A percentile compares a stretch with the other conserved stretches of the same genome.
Conservation (phyloP, 495 filamentous ascomycete species). For the Neurospora intermedia region DNA sequence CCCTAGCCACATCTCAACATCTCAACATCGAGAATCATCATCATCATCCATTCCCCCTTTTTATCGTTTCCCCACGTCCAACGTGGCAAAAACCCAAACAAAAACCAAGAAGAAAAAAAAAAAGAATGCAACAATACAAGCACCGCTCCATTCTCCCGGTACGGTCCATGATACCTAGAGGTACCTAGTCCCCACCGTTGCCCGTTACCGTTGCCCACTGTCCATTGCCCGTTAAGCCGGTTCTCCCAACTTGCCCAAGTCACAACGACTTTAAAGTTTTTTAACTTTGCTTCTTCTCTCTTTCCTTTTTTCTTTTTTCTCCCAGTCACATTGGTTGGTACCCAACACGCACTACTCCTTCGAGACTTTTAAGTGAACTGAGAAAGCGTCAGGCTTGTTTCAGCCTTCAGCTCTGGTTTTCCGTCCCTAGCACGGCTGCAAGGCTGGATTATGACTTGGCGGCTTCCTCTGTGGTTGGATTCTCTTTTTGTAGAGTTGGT, state of each 20-base stretch:
- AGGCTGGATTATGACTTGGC: not conserved
- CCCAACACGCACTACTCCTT: not conserved
- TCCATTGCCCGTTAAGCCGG: not conserved
- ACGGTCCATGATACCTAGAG: not conserved
- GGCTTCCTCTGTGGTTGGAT: not conserved
- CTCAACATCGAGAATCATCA: not conserved
- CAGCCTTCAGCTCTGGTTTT: constrained; percentile 22
- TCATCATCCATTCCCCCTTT: not conserved
- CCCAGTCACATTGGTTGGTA: not conserved
- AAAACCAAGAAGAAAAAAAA: too few relatives aligned
- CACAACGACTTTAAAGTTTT: not conserved
- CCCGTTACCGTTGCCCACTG: not conserved
- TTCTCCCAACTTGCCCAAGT: not conserved
- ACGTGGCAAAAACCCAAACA: not conserved
- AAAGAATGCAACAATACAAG: not conserved
- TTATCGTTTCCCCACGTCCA: not conserved
- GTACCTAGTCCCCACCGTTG: not conserved
- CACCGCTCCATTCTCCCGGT: not conserved
- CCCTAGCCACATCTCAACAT: not conserved
- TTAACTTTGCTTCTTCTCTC: not conserved
- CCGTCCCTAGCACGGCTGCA: constrained; percentile 10
- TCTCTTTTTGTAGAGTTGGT: not conserved
- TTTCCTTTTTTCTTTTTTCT: not conserved
- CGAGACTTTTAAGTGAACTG: not conserved
- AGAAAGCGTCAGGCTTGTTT: not conserved